Evolutionary conservation across 2,329 filamentous ascomycete genomes (phyloP).

Genomic region (Talaromyces sp.): DNA sequence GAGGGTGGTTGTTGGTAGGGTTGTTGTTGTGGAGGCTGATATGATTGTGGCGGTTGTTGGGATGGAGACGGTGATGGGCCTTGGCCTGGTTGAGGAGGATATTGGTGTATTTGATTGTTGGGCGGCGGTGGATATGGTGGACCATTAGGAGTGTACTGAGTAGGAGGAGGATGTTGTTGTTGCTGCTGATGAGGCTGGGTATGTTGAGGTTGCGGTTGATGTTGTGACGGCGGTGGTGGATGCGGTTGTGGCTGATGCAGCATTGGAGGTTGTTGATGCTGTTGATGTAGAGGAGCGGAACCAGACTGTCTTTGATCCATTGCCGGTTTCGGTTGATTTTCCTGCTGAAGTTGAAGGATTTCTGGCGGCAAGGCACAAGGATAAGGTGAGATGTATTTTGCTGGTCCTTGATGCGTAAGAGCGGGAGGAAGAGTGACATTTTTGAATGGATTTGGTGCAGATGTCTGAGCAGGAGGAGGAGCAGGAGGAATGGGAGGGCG

Average conservation of each 20-base stretch:
- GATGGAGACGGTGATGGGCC: constrained; percentile 6
- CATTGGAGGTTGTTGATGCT: constrained; percentile 17
- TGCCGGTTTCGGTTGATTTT: constrained; percentile 22
- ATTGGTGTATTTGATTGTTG: constrained; percentile 8
- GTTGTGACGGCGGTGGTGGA: constrained; percentile 9
- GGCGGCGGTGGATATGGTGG: constrained; percentile 13
- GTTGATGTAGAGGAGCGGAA: constrained; percentile 10
- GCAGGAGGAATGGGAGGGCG: constrained; percentile 15
- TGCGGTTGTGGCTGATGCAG: constrained; percentile 13
- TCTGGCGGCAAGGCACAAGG: constrained; percentile 34
- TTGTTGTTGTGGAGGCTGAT: constrained; percentile 8
- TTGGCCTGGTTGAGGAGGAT: constrained; percentile 7
- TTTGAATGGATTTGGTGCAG: constrained; percentile 33
- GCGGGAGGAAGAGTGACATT: constrained; percentile 35
- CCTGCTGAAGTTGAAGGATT: constrained; percentile 28
- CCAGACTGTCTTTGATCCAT: constrained; percentile 16
- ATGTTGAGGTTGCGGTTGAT: constrained; percentile 19
- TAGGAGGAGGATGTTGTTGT: constrained; percentile 18
- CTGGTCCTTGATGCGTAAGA: constrained; percentile 32
- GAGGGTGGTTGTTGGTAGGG: neutral
- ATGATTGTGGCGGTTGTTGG: constrained; percentile 9
- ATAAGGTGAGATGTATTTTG: constrained; percentile 40
- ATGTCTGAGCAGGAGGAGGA: constrained; percentile 17
- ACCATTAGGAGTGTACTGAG: constrained; percentile 20
- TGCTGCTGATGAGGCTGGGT: constrained; percentile 7